Conservation (phyloP, 1,139 yeast genomes). For the Tardiomyces digboiensis region DNA sequence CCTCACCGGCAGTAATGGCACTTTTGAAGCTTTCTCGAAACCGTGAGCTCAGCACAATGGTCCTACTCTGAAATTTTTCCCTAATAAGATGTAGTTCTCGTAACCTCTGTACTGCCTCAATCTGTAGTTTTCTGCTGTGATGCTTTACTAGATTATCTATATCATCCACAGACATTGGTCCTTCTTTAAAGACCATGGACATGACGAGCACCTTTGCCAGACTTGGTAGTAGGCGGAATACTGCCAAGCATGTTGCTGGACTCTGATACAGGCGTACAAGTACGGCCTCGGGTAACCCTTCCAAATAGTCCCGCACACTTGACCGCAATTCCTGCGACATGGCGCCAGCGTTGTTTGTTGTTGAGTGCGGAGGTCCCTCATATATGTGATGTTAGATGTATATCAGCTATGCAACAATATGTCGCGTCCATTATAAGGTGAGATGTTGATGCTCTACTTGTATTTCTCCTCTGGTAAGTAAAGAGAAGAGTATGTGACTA, state of each 20-base stretch:
- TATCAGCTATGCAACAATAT: too few relatives aligned
- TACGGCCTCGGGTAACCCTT: slow-evolving; percentile 77
- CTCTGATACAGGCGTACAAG: slow-evolving; percentile 69
- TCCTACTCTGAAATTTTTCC: slow-evolving; percentile 46
- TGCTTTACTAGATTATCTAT: slow-evolving; percentile 70
- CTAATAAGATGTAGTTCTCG: slow-evolving; percentile 67
- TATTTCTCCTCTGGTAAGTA: too few relatives aligned
- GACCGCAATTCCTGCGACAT: slow-evolving; percentile 37
- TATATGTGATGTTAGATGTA: too few relatives aligned
- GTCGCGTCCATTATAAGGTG: too few relatives aligned
- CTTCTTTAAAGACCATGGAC: slow-evolving; percentile 78
- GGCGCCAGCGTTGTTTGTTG: too few relatives aligned
- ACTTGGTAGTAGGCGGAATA: slow-evolving; percentile 78
- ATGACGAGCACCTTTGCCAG: slow-evolving; percentile 83
- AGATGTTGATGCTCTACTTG: too few relatives aligned
- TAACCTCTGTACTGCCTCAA: slow-evolving; percentile 72
- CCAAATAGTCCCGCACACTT: slow-evolving; percentile 83
- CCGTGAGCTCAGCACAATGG: slow-evolving; percentile 56
- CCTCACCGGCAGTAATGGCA: slow-evolving; percentile 70
- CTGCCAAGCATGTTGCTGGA: slow-evolving; percentile 92
- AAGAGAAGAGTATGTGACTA: too few relatives aligned
- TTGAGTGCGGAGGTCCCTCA: too few relatives aligned
- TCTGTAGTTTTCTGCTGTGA: slow-evolving; percentile 38
- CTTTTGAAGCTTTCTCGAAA: slow-evolving; percentile 69
- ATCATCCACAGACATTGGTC: slow-evolving; percentile 57